phyloP scores from a whole-genome alignment of 2,329 filamentous ascomycete species.

The Diaporthe destruens region DNA sequence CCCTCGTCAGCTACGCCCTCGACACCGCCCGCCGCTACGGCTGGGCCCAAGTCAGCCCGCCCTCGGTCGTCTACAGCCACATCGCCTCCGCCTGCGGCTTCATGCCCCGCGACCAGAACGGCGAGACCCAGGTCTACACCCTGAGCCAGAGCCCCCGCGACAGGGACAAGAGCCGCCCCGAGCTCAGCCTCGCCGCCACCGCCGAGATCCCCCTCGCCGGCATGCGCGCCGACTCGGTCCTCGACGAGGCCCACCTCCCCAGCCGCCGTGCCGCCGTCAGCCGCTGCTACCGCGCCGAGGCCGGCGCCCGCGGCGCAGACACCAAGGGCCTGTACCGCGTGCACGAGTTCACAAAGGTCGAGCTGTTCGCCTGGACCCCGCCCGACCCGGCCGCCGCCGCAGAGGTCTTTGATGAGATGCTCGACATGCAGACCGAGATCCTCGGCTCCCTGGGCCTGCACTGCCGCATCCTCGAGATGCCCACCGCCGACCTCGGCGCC shows the following conservation, averaged over 20 bases:
- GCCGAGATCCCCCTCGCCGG: constrained; percentile 95
- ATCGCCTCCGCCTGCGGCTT: constrained; percentile 94
- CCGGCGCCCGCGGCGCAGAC: constrained; percentile 87
- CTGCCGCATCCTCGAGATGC: constrained; percentile 94
- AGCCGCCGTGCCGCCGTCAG: constrained; percentile 85
- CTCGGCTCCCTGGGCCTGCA: constrained; percentile 81
- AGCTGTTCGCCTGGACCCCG: constrained; percentile 93
- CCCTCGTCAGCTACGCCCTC: constrained; percentile 88
- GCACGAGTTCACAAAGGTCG: constrained; percentile 98
- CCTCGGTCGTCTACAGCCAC: constrained; percentile 91
- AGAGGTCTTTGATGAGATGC: constrained; percentile 83
- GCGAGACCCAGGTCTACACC: constrained; percentile 91
- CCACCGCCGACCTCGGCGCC: constrained; percentile 86
- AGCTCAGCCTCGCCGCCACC: constrained; percentile 84
- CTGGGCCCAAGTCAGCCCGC: constrained; percentile 86
- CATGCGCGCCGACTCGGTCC: constrained; percentile 81
- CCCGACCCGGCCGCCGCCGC: constrained; percentile 65
- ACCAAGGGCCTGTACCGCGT: constrained; percentile 97
- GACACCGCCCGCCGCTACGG: constrained; percentile 75
- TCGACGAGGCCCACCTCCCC: constrained; percentile 77
- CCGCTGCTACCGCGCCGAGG: constrained; percentile 95
- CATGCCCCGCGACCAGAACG: constrained; percentile 89
- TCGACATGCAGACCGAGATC: constrained; percentile 88
- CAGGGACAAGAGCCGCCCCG: constrained; percentile 71
- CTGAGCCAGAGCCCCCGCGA: constrained; percentile 77